Base-by-base conservation (phyloP, 2,329 filamentous ascomycete species). In the Phialophora expanda region DNA sequence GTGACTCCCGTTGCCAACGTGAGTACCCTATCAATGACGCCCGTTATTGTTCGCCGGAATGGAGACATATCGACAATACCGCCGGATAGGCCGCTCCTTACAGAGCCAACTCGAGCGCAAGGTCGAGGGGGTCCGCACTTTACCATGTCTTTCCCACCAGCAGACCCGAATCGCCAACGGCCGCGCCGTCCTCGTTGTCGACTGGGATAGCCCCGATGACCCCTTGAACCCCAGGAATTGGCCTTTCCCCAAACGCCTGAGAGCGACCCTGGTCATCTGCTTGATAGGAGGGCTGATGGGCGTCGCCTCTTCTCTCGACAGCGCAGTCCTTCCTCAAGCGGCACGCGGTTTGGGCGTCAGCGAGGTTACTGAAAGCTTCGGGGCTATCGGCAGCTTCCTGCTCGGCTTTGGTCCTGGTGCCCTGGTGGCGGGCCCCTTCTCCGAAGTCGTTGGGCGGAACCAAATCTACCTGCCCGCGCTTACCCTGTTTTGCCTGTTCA, bases 261-360 rank as follows among this genome's bases (percentile, higher is more conserved):
- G 74, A 4, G 77, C 77, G 0, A 83, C 80, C 0, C 57, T 82
- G 0, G 74, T 82, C 14, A 79, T 84, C 3, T 79, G 80, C 0
- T 60, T 75, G 2, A 83, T 88, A 32, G 84, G 78, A 0, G 81
- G 83, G 30, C 78, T 84, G 0, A 83, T 86, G 0, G 80, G 80
- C 3, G 76, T 81, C 0, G 84, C 75, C 69, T 83, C 78, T 54
- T 82, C 76, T 20, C 74, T 85, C 50, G 83, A 84, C 69, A 79
- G 80, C n/a, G 78, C 78, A 55, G 82, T 78, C 11, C 73, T 84
- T 34, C 73, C 72, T 2, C 73, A 77, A 51, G 81, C 79, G n/a
- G 66, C 66, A 2, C 62, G 68, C 34, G 76, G 79, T 41, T 81
- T 83, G 69, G 73, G 77, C 28, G 78, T 84, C 46, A 77, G 77